Conservation (phyloP, 2,329 filamentous ascomycete species). For the Hymenoscyphus occultus region DNA sequence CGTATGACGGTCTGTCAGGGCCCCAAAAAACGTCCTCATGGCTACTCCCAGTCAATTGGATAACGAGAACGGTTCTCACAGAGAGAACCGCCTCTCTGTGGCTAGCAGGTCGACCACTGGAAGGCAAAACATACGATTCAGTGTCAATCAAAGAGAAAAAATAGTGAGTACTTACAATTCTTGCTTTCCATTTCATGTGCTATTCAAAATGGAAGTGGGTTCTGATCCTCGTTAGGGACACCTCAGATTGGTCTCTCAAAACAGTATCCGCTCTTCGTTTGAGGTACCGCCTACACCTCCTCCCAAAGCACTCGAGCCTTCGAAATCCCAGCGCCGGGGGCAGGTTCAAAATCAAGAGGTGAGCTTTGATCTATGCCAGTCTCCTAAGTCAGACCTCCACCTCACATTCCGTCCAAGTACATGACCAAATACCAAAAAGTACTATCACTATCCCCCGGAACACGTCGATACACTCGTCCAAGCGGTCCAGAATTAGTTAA, state of each 20-base stretch:
- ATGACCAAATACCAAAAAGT: not conserved
- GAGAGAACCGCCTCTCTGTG: not conserved
- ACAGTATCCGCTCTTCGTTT: conserved; percentile 12
- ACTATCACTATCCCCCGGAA: not conserved
- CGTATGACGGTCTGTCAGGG: conserved; percentile 5
- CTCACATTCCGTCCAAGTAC: not conserved
- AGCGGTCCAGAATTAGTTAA: not conserved
- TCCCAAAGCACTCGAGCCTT: conserved; percentile 15
- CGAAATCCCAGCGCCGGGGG: not conserved
- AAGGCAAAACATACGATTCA: not conserved
- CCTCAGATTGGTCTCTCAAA: conserved; percentile 7
- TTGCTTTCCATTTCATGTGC: not conserved
- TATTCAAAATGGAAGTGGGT: not conserved
- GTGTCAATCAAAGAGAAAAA: conserved; percentile 5
- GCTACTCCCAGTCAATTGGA: conserved; percentile 16
- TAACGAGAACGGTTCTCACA: not conserved
- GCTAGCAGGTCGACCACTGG: not conserved
- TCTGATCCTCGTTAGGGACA: not conserved
- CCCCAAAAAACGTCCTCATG: conserved; percentile 12
- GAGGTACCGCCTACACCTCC: conserved; percentile 10
- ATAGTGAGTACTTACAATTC: not conserved
- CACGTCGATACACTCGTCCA: not conserved
- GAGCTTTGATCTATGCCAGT: not conserved
- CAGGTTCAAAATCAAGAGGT: conserved; percentile 1
- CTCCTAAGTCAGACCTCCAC: not conserved